Conservation (phyloP, 352 stramenopile species). For the Globisporangium nodosum region DNA sequence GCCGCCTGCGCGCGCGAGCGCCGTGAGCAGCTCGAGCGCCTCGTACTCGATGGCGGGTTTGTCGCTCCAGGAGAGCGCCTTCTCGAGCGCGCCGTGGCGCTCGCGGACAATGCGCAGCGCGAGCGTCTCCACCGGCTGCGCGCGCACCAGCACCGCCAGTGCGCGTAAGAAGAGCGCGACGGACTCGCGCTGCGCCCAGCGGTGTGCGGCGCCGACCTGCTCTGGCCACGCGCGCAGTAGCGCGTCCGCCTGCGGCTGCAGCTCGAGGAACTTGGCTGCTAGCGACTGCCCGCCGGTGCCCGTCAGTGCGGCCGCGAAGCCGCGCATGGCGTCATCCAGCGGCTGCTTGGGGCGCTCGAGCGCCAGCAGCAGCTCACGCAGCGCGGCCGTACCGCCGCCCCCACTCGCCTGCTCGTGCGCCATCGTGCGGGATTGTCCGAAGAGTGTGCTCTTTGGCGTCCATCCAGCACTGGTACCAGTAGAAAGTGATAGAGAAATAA, state of each 20-base stretch:
- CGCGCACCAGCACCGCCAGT: constrained; percentile 36
- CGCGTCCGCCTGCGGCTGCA: constrained; percentile 51
- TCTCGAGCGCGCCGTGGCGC: constrained; percentile 58
- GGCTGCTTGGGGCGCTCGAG: constrained; percentile 50
- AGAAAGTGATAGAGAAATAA: neutral
- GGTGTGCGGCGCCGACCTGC: constrained; percentile 29
- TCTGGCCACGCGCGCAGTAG: constrained; percentile 67
- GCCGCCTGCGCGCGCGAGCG: constrained; percentile 35
- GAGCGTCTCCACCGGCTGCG: constrained; percentile 41
- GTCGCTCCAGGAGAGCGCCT: constrained; percentile 79
- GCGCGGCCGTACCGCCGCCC: constrained; percentile 10
- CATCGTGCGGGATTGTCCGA: neutral
- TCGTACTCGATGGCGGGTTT: constrained; percentile 76
- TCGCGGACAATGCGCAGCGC: constrained; percentile 64
- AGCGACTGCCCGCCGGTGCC: constrained; percentile 2
- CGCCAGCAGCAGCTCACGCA: constrained; percentile 67
- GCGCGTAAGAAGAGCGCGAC: constrained; percentile 65
- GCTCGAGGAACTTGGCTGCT: constrained; percentile 36
- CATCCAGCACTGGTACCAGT: neutral
- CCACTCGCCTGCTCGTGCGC: neutral
- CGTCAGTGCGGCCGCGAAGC: constrained; percentile 27
- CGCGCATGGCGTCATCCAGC: constrained; percentile 45
- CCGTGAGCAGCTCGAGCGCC: constrained; percentile 53
- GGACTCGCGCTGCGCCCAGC: constrained; percentile 64
- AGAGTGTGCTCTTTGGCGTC: neutral